phyloP scores from a whole-genome alignment of 2,329 filamentous ascomycete genomes.

The Aspergillus sp. region DNA sequence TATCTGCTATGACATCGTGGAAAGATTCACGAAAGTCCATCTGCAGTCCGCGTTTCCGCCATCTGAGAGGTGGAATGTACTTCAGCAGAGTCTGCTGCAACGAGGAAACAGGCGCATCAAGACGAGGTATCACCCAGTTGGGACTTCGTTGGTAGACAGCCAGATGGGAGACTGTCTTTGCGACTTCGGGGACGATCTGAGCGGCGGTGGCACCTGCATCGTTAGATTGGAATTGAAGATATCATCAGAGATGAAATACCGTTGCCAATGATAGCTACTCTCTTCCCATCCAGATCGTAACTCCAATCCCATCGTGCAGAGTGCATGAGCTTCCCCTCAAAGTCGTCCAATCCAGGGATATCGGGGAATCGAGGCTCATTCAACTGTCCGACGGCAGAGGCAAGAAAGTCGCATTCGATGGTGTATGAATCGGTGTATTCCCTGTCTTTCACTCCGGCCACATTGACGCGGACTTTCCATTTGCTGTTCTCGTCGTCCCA shows the following conservation, averaged over 20 bases:
- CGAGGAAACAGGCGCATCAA: slow-evolving; percentile 43
- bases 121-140: slow-evolving; percentile 55
- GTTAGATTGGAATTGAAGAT: too few species aligned
- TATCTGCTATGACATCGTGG: slow-evolving; percentile 39
- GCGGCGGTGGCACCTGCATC: slow-evolving; percentile 49
- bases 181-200: slow-evolving; percentile 56
- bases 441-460: slow-evolving; percentile 50
- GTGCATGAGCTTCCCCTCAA: slow-evolving; percentile 52
- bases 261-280: slow-evolving; percentile 57
- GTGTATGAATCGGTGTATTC: slow-evolving; percentile 50
- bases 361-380: slow-evolving; percentile 50
- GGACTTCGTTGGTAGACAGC: slow-evolving; percentile 56
- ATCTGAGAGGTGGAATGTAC: slow-evolving; percentile 48
- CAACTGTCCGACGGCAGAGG: slow-evolving; percentile 56
- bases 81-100: slow-evolving; percentile 40
- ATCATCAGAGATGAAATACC: slow-evolving; percentile 20
- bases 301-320: slow-evolving; percentile 59
- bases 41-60: slow-evolving; percentile 45
- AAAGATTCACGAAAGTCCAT: slow-evolving; percentile 55
- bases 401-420: slow-evolving; percentile 52
- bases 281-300: slow-evolving; percentile 51
- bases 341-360: slow-evolving; percentile 45
- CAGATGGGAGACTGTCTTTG: slow-evolving; percentile 45
- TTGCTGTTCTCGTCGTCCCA: slow-evolving; percentile 50
- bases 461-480: slow-evolving; percentile 48